phyloP scores from a whole-genome alignment of 108 stramenopile species.

The Conticribra guillardii region DNA sequence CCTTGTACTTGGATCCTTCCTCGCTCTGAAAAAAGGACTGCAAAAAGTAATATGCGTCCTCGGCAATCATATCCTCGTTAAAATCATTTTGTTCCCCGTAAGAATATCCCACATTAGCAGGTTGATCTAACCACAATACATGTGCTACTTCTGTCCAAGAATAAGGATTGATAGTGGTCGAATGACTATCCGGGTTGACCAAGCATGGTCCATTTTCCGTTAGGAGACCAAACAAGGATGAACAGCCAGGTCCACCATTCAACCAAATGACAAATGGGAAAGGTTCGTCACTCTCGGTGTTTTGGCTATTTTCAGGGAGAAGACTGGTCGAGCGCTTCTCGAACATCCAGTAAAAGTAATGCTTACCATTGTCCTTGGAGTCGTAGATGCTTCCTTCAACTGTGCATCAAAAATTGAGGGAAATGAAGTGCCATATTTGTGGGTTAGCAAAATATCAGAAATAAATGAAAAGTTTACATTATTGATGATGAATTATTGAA shows the following conservation, averaged over 20 bases:
- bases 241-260: constrained; percentile 96
- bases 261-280: constrained; percentile 93
- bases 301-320: constrained; percentile 28
- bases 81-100: constrained; percentile 82
- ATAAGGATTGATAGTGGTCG: constrained; percentile 87
- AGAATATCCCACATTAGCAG: constrained; percentile 96
- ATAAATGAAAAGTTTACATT: neutral
- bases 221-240: constrained; percentile 87
- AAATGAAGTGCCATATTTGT: neutral
- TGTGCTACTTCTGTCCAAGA: constrained; percentile 95
- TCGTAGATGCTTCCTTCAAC: constrained; percentile 51
- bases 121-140: constrained; percentile 97
- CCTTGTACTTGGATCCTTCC: constrained; percentile 80
- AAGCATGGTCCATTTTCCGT: constrained; percentile 97
- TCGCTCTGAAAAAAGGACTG: constrained; percentile 89
- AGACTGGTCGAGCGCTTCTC: constrained; percentile 74
- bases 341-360: constrained; percentile 97
- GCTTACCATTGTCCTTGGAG: constrained; percentile 66
- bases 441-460: neutral
- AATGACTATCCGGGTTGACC: constrained; percentile 85
- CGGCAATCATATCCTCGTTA: constrained; percentile 90
- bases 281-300: neutral
- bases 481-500: neutral
- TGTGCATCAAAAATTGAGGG: neutral
- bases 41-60: constrained; percentile 96